phyloP scores from a whole-genome alignment of 306 rosid species.

The Prunus mongolica region DNA sequence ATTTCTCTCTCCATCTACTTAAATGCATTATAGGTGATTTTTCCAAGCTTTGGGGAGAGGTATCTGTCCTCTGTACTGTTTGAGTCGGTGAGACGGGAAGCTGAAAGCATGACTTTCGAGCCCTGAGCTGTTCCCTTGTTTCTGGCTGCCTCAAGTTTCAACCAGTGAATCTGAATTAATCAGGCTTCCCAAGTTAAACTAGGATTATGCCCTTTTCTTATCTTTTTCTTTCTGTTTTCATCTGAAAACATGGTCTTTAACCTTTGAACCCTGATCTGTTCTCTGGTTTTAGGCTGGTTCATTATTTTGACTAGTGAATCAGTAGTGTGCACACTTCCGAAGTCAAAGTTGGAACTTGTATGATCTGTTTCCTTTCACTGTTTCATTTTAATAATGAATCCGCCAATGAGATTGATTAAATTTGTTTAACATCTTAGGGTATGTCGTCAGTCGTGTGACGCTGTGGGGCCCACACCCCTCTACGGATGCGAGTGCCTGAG shows the following conservation, averaged over 20 bases:
- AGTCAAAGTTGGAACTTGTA: too few relatives aligned
- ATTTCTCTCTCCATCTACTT: neutral
- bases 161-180: neutral
- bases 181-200: neutral
- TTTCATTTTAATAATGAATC: neutral
- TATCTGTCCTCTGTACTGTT: slow-evolving; percentile 72
- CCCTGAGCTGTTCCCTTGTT: slow-evolving; percentile 27
- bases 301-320: neutral
- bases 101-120: slow-evolving; percentile 69
- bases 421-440: neutral
- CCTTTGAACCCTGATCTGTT: too few relatives aligned
- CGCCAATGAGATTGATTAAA: neutral
- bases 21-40: slow-evolving; percentile 48
- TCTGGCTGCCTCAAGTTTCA: neutral
- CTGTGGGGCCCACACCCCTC: too few relatives aligned
- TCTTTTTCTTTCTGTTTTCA: neutral
- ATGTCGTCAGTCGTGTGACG: too few relatives aligned
- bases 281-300: too few relatives aligned
- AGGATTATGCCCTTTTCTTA: neutral
- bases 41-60: slow-evolving; percentile 88
- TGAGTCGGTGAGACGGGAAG: slow-evolving; percentile 57
- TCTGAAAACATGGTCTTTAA: too few relatives aligned
- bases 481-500: too few relatives aligned
- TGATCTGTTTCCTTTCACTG: neutral
- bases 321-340: too few relatives aligned